Evolutionary conservation across 345 rosid species (phyloP).

Genomic region (Salix koriyanagi): DNA sequence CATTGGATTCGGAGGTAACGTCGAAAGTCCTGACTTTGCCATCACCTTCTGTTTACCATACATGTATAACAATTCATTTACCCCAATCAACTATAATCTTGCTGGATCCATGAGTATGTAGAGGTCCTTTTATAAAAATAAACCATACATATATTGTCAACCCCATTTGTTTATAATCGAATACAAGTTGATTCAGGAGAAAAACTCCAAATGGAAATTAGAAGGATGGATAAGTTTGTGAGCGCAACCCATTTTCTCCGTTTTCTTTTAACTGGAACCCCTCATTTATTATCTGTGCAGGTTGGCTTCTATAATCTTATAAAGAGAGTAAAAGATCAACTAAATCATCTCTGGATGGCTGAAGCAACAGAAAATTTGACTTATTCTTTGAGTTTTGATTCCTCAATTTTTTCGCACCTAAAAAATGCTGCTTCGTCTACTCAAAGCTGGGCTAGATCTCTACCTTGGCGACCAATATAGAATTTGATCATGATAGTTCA

Average conservation of each 20-base stretch:
- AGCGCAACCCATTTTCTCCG: background rate
- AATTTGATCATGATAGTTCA: constrained; percentile 1
- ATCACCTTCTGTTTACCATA: constrained; percentile 67
- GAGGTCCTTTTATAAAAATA: background rate
- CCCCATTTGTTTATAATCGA: background rate
- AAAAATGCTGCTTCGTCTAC: constrained; percentile 45
- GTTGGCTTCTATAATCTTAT: constrained; percentile 82
- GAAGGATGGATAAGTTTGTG: background rate
- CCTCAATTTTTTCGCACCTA: constrained; percentile 53
- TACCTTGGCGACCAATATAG: constrained; percentile 34
- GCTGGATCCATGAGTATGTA: constrained; percentile 68
- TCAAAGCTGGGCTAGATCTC: constrained; percentile 64
- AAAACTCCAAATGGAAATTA: background rate
- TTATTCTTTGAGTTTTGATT: constrained; percentile 46
- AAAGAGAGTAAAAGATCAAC: constrained; percentile 64
- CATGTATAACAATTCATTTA: constrained; percentile 38
- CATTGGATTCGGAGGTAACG: constrained; percentile 35
- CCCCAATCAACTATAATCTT: constrained; percentile 60
- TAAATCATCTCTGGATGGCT: constrained; percentile 71
- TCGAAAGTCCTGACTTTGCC: constrained; percentile 66
- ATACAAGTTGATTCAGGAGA: background rate
- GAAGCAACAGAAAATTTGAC: constrained; percentile 83
- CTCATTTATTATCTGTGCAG: constrained; percentile 29
- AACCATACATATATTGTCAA: background rate
- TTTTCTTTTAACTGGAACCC: background rate